These are phyloP conservation scores for Xerocomus alliaceus DNA, from an alignment of 1,284 basidiomycete species.

Conservation along the genomic window DNA sequence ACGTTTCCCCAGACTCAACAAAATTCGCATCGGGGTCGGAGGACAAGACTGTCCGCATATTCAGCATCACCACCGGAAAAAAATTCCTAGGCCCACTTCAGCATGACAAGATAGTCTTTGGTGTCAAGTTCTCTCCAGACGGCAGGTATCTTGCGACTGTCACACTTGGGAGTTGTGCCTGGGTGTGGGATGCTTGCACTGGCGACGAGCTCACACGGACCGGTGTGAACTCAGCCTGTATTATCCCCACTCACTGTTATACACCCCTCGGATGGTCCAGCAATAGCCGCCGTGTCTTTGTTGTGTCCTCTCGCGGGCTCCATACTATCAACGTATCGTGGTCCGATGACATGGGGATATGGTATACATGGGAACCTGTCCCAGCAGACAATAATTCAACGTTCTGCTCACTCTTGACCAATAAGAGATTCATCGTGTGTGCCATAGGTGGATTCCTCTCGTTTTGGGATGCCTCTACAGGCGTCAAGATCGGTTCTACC, in stretches of 20 bases:
- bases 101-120: neutral
- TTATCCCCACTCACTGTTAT: neutral
- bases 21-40: constrained; percentile 9
- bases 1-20: constrained; percentile 13
- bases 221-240: fast-evolving
- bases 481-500: constrained; percentile 3
- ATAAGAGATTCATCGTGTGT: constrained; percentile 11
- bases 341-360: neutral
- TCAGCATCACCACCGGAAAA: constrained; percentile 1
- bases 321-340: neutral
- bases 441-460: constrained; percentile 1
- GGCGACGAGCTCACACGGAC: neutral
- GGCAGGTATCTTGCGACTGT: neutral
- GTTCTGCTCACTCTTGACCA: constrained; percentile 5
- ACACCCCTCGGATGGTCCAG: constrained; percentile 8
- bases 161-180: neutral
- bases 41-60: constrained; percentile 6
- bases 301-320: neutral
- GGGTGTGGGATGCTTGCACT: neutral
- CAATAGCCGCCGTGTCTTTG: neutral
- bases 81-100: neutral
- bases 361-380: neutral
- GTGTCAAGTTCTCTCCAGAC: constrained; percentile 8
- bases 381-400: neutral
- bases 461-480: constrained; percentile 13